Conservation (phyloP, 2,329 filamentous ascomycete genomes). For the Echinosphaeria canescens region DNA sequence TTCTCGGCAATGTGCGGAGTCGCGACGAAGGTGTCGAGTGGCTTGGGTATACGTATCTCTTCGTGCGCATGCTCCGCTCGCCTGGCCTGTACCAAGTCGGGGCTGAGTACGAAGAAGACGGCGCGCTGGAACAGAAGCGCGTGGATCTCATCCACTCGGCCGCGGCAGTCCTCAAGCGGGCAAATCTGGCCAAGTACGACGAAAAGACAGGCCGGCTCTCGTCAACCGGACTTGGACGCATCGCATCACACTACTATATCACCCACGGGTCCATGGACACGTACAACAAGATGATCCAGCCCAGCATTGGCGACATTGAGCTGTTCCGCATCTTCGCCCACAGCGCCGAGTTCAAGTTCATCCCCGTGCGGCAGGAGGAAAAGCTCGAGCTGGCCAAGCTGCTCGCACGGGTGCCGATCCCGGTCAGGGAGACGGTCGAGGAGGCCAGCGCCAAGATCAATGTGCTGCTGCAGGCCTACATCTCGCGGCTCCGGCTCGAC, state of each 20-base stretch:
- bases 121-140: constrained; percentile 80
- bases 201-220: constrained; percentile 79
- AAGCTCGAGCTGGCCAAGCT: constrained; percentile 91
- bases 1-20: constrained; percentile 77
- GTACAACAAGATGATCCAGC: constrained; percentile 89
- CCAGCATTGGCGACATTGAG: constrained; percentile 82
- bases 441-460: constrained; percentile 98
- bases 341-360: constrained; percentile 97
- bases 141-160: constrained; percentile 97
- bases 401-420: constrained; percentile 74
- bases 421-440: constrained; percentile 93
- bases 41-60: constrained; percentile 96
- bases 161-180: constrained; percentile 67
- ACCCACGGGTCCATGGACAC: constrained; percentile 91
- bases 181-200: constrained; percentile 83
- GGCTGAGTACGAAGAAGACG: constrained; percentile 85
- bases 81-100: constrained; percentile 92
- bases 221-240: constrained; percentile 81
- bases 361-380: constrained; percentile 91
- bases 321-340: constrained; percentile 91
- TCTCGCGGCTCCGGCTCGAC: constrained; percentile 83
- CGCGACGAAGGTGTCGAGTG: constrained; percentile 97
- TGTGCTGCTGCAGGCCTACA: constrained; percentile 87
- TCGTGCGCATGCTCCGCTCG: constrained; percentile 91
- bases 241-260: constrained; percentile 97